Conservation (phyloP, 805 yeast species). For the Phaffomyces antillensis region DNA sequence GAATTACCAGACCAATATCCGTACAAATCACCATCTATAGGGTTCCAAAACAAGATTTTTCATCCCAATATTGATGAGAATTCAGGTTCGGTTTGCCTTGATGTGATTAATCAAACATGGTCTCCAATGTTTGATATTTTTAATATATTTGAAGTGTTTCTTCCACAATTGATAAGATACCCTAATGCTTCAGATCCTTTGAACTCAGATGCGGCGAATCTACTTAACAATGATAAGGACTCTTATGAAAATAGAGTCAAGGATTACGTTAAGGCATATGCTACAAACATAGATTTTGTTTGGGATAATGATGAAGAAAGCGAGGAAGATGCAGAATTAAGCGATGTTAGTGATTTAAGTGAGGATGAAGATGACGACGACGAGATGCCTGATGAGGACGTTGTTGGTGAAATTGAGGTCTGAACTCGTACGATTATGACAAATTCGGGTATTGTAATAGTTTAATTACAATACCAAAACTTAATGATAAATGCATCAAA, state of each 20-base stretch:
- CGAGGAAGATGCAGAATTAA: slow-evolving; percentile 31
- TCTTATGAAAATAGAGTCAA: slow-evolving; percentile 64
- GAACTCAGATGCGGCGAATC: slow-evolving; percentile 80
- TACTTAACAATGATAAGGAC: slow-evolving; percentile 62
- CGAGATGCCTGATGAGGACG: slow-evolving; percentile 6
- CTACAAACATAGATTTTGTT: slow-evolving; percentile 35
- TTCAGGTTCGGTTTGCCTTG: slow-evolving; percentile 88
- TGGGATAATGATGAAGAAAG: slow-evolving; percentile 44
- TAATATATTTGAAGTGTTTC: slow-evolving; percentile 85
- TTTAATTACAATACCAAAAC: too few species aligned
- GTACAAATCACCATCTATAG: slow-evolving; percentile 91
- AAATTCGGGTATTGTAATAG: too few species aligned
- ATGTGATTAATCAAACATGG: slow-evolving; percentile 97
- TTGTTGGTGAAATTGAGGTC: slow-evolving; percentile 13
- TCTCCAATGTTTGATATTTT: slow-evolving; percentile 92
- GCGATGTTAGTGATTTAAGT: slow-evolving; percentile 20
- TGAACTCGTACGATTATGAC: neutral
- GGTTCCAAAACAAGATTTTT: slow-evolving; percentile 82
- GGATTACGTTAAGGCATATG: slow-evolving; percentile 67
- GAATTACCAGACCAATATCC: slow-evolving; percentile 95
- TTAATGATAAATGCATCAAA: too few species aligned
- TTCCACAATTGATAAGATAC: slow-evolving; percentile 85
- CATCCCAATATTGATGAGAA: slow-evolving; percentile 94
- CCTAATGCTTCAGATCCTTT: slow-evolving; percentile 95
- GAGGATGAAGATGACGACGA: slow-evolving; percentile 14